A percentile compares a stretch with the other conserved stretches of the same genome.
phyloP scores from a whole-genome alignment of 106 monocot species.

The Dioscorea dumetorum region DNA sequence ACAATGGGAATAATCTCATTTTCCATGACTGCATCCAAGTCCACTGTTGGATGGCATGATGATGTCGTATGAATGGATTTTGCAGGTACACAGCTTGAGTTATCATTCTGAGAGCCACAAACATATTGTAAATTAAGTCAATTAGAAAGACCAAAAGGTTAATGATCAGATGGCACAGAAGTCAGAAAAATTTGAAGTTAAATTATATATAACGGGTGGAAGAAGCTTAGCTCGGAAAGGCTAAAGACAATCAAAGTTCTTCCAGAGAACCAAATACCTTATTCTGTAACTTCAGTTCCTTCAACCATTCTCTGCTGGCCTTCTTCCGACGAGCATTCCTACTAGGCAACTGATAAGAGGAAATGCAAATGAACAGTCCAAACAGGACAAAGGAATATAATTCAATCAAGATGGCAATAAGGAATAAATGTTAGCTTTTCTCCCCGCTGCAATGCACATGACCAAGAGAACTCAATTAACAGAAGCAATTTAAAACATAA shows the following conservation, averaged over 20 bases:
- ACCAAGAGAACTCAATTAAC: not conserved
- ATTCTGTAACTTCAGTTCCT: not conserved
- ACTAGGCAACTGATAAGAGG: conserved; percentile 34
- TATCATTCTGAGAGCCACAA: conserved; percentile 10
- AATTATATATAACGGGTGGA: not conserved
- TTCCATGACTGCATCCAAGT: conserved; percentile 14
- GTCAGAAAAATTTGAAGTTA: not conserved
- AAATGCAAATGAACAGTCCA: not conserved
- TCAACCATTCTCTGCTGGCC: conserved; percentile 35
- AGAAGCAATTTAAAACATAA: too few species aligned
- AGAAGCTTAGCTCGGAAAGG: not conserved
- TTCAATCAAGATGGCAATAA: too few species aligned
- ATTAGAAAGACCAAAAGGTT: not conserved
- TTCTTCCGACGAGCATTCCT: conserved; percentile 73
- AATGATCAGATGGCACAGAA: not conserved
- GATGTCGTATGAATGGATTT: conserved; percentile 3
- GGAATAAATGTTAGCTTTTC: too few species aligned
- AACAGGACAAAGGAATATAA: not conserved
- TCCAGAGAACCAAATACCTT: conserved; percentile 6
- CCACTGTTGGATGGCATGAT: conserved; percentile 2
- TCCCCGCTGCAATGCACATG: not conserved
- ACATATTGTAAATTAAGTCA: too few species aligned
- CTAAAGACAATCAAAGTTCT: conserved; percentile 19
- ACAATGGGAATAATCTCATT: conserved; percentile 44
- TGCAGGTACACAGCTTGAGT: conserved; percentile 4